phyloP scores from a whole-genome alignment of 805 yeast genomes.

The Geotrichum ghanense region DNA sequence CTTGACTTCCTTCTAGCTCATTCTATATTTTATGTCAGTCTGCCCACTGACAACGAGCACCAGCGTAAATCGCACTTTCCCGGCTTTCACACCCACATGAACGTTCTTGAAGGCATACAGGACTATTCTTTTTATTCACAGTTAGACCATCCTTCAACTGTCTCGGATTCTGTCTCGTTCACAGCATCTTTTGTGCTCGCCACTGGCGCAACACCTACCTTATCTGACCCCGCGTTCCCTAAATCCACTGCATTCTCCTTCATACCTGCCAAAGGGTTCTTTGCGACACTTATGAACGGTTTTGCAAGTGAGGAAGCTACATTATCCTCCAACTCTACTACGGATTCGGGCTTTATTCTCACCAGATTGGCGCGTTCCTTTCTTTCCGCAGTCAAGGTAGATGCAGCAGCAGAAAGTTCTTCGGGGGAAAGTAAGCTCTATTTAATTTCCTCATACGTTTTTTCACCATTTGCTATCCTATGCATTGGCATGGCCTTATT shows the following conservation, averaged over 20 bases:
- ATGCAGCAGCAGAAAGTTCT: slow-evolving; percentile 7
- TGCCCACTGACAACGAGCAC: no score
- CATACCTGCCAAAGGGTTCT: slow-evolving; percentile 1
- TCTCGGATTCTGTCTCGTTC: background rate
- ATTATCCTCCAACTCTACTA: background rate
- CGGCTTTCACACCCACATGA: background rate
- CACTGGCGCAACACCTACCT: background rate
- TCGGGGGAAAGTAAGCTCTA: slow-evolving; percentile 10
- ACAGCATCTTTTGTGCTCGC: background rate
- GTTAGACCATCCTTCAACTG: background rate
- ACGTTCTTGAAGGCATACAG: background rate
- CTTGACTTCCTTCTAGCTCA: background rate
- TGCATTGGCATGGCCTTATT: slow-evolving; percentile 50
- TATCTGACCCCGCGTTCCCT: background rate
- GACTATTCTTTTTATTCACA: background rate
- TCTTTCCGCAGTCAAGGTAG: slow-evolving; percentile 5
- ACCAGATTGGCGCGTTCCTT: slow-evolving; percentile 8
- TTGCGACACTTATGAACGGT: background rate
- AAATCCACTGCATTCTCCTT: background rate
- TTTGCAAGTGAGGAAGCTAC: background rate
- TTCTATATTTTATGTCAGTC: no score
- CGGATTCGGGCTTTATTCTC: slow-evolving; percentile 9
- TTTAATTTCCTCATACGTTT: slow-evolving; percentile 12
- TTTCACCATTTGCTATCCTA: slow-evolving; percentile 22
- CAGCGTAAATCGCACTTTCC: no score